Base-by-base conservation (phyloP, 495 filamentous ascomycete species). In the Aspergillus mulundensis region DNA sequence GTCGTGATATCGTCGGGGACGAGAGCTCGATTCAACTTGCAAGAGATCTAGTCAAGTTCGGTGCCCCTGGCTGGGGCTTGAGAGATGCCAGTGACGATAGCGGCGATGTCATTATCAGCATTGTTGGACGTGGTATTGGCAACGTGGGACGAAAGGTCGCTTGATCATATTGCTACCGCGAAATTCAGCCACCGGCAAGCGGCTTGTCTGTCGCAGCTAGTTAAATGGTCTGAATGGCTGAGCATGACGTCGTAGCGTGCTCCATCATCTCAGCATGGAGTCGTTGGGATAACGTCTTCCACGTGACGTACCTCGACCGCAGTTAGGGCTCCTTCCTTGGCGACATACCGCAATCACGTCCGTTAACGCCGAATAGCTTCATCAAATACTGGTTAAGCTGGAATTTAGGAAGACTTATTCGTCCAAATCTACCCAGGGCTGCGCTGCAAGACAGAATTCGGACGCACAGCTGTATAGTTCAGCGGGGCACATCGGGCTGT, bases 81-180 rank as follows among this genome's bases (percentile, higher is more conserved):
- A 77, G 94, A 58, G 89, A 94, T 62, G 82, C 76, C 10, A 84
- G 81, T 2, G 89, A 85, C 12, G 84, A 87, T 52, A 82, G 79
- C 36, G 76, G 77, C 7, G 89, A 93, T 68, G 76, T 97, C 40
- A 82, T 97, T 34, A 81, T 97, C 48, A 95, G 90, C 56, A 84
- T 99, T 25, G 94, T 97, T 60, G 95, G 95, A 24, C 86, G 82
- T 64, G 95, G 95, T 19, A 89, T 99, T 43, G 95, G 95, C 5
- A 99, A 99, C 71, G 87, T 97, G 43, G 94, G 92, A 34, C 82
- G 91, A 56, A 97, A 97, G 73, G 86, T 97, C 67, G 89, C 89
- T 64, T 98, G 81, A 80, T 59, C 43, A 16, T 21, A n/a, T 15
- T 11, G 18, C 12, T 36, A 15, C 18, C 18, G n/a, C 24, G 20